phyloP scores from a whole-genome alignment of 495 filamentous ascomycete species.

The Trichocladium antarcticum region DNA sequence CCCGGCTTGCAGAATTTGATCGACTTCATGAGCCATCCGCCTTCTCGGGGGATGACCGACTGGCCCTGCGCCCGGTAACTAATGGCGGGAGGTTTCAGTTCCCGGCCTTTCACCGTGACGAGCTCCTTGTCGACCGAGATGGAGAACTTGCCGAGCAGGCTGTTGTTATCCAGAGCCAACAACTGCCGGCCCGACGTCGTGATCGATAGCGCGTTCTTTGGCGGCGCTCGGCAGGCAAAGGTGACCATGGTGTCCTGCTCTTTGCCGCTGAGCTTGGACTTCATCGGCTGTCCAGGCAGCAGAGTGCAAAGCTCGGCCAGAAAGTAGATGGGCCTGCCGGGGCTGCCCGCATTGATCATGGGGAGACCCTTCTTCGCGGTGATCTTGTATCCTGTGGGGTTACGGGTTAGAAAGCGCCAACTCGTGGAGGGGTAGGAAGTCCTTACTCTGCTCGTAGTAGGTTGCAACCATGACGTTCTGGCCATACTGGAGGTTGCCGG shows the following conservation, averaged over 20 bases:
- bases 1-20: constrained; percentile 27
- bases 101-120: constrained; percentile 53
- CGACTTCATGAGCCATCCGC: constrained; percentile 31
- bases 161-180: constrained; percentile 29
- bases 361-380: constrained; percentile 35
- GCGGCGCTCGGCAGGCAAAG: constrained; percentile 57
- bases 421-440: too few species aligned
- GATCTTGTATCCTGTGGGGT: constrained; percentile 24
- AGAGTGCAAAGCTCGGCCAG: constrained; percentile 57
- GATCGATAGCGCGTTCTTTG: constrained; percentile 56
- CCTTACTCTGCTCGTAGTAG: constrained; percentile 27
- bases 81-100: constrained; percentile 46
- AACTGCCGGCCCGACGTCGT: constrained; percentile 39
- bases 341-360: constrained; percentile 59
- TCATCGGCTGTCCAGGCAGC: constrained; percentile 52
- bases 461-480: constrained; percentile 23
- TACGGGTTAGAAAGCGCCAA: too few species aligned
- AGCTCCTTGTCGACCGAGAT: constrained; percentile 43
- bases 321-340: constrained; percentile 48
- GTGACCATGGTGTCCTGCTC: constrained; percentile 55
- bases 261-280: constrained; percentile 39
- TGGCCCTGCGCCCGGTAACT: constrained; percentile 31
- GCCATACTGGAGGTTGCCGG: constrained; percentile 17
- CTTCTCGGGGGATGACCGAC: constrained; percentile 14
- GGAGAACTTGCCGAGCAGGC: constrained; percentile 41